Percentiles rank a stretch among this genome's conserved stretches.
phyloP scores from a whole-genome alignment of 192 early-diverging fungal genomes.

The Coemansia sp. region DNA sequence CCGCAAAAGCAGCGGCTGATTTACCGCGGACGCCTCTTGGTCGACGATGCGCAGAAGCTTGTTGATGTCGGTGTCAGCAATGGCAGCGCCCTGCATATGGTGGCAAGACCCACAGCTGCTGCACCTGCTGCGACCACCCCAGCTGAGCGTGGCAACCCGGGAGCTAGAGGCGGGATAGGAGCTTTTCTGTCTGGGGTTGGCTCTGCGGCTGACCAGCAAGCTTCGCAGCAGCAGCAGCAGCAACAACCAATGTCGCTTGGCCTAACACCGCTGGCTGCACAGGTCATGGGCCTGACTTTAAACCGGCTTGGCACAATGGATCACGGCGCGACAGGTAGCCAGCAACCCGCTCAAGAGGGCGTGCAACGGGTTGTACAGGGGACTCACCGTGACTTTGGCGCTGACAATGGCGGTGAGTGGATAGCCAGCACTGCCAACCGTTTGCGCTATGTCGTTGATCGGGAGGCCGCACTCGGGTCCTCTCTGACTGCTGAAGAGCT shows the following conservation, averaged over 20 bases:
- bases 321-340: not conserved
- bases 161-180: not conserved
- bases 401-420: slow-evolving; percentile 35
- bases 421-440: not conserved
- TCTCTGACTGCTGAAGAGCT: slow-evolving; percentile 23
- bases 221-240: not conserved
- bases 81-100: slow-evolving; percentile 48
- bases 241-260: not conserved
- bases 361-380: slow-evolving; percentile 4
- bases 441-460: slow-evolving; percentile 11
- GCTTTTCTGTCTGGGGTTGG: not conserved
- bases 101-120: slow-evolving; percentile 13
- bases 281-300: not conserved
- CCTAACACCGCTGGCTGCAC: not conserved
- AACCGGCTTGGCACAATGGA: not conserved
- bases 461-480: slow-evolving; percentile 9
- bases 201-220: too few relatives aligned
- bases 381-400: slow-evolving; percentile 27
- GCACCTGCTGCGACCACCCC: not conserved
- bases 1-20: slow-evolving; percentile 46
- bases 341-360: not conserved
- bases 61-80: slow-evolving; percentile 31
- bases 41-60: slow-evolving; percentile 30
- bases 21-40: slow-evolving; percentile 40
- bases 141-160: not conserved